Evolutionary conservation across 768 basidiomycete species (phyloP).

Genomic region (Tulasnella sp.): DNA sequence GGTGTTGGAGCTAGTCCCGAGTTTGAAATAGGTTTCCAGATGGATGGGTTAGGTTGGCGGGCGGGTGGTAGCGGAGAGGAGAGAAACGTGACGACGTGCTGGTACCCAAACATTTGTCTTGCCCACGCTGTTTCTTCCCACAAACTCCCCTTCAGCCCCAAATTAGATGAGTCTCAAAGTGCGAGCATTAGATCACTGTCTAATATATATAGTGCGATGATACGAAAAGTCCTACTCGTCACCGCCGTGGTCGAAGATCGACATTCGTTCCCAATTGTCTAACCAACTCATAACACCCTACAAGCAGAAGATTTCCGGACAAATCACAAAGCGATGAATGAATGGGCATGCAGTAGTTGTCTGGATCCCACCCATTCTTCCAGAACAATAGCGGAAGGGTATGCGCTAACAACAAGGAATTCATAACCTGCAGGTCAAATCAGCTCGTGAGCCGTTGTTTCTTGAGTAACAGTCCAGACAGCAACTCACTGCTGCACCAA

Average conservation of each 20-base stretch:
- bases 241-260: background rate
- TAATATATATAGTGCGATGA: too few species aligned
- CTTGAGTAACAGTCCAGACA: constrained; percentile 39
- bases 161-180: too few species aligned
- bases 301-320: constrained; percentile 68
- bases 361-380: constrained; percentile 69
- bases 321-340: constrained; percentile 85
- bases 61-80: background rate
- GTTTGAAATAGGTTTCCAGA: background rate
- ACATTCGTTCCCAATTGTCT: constrained; percentile 33
- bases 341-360: constrained; percentile 87
- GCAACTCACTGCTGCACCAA: constrained; percentile 60
- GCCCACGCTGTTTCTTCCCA: background rate
- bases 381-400: constrained; percentile 65
- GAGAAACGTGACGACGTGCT: background rate
- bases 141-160: background rate
- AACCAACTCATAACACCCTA: constrained; percentile 60
- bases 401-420: constrained; percentile 58
- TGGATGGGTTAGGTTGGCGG: background rate
- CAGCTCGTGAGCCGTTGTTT: constrained; percentile 54
- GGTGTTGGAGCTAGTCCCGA: too few species aligned
- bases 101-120: background rate
- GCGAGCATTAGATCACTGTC: too few species aligned
- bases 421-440: constrained; percentile 58
- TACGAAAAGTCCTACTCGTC: too few species aligned